These are phyloP conservation scores for Gyromitra esculenta DNA, from an alignment of 2,329 filamentous ascomycete genomes.

Conservation along the genomic window DNA sequence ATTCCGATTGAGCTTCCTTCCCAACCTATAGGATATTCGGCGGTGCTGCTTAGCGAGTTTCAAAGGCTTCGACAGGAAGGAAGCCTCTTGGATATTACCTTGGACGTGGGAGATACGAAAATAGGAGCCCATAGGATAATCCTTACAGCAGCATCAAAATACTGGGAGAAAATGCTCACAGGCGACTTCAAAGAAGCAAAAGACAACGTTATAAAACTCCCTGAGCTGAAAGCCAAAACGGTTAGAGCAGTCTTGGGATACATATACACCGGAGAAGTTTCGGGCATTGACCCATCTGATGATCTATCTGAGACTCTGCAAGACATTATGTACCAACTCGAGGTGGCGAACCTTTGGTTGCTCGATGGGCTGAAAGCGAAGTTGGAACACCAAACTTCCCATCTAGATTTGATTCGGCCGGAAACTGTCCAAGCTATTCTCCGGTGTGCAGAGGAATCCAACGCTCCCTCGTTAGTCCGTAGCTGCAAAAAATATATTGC, in stretches of 20 bases:
- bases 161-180: conserved; percentile 37
- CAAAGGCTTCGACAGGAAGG: conserved; percentile 15
- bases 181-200: conserved; percentile 8
- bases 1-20: background rate
- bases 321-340: conserved; percentile 42
- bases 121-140: conserved; percentile 44
- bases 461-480: conserved; percentile 1
- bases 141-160: conserved; percentile 43
- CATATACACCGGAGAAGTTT: conserved; percentile 47
- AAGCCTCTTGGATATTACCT: conserved; percentile 32
- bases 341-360: conserved; percentile 35
- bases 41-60: conserved; percentile 22
- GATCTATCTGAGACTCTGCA: conserved; percentile 34
- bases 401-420: conserved; percentile 40
- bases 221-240: conserved; percentile 26
- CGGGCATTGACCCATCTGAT: conserved; percentile 1
- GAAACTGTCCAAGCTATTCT: conserved; percentile 46
- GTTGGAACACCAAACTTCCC: conserved; percentile 24
- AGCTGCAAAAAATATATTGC: conserved; percentile 37
- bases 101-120: conserved; percentile 13
- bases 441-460: background rate
- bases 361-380: conserved; percentile 40
- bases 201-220: conserved; percentile 1
- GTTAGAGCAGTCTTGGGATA: conserved; percentile 43
- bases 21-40: background rate